Evolutionary conservation across 2,329 filamentous ascomycete genomes (phyloP).

Genomic region (Pseudogymnoascus sp.): DNA sequence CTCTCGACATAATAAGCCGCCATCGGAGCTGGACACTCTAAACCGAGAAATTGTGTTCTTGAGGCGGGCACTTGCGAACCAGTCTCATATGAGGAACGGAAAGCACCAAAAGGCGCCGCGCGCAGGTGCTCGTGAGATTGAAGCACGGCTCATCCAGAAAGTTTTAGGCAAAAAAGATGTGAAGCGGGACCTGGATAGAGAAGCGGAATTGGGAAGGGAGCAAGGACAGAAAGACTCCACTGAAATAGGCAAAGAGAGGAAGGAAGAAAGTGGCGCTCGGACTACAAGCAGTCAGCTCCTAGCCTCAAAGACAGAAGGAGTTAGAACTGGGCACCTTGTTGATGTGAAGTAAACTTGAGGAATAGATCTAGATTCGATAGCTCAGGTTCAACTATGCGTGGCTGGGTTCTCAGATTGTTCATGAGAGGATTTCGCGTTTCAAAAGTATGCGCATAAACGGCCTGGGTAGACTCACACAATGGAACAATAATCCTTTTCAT

Average conservation of each 20-base stretch:
- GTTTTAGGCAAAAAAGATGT: not conserved
- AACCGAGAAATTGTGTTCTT: not conserved
- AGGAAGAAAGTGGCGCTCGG: not conserved
- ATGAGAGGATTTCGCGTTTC: not conserved
- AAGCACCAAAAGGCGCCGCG: not conserved
- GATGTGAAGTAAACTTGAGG: not conserved
- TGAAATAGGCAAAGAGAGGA: not conserved
- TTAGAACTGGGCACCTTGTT: not conserved
- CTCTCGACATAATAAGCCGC: not conserved
- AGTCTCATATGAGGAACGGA: not conserved
- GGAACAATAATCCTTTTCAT: not conserved
- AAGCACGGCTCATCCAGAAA: not conserved
- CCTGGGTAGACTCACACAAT: not conserved
- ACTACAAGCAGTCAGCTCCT: not conserved
- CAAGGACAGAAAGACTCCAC: not conserved
- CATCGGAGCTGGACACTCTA: not conserved
- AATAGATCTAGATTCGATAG: not conserved
- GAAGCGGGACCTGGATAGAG: not conserved
- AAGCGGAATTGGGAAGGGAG: not conserved
- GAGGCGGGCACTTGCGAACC: conserved; percentile 6
- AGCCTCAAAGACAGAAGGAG: not conserved
- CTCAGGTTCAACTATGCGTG: not conserved
- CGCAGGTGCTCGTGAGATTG: not conserved
- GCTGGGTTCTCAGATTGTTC: not conserved
- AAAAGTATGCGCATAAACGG: not conserved